phyloP scores from a whole-genome alignment of 179 eudicot genomes.

The Spinacia oleracea region DNA sequence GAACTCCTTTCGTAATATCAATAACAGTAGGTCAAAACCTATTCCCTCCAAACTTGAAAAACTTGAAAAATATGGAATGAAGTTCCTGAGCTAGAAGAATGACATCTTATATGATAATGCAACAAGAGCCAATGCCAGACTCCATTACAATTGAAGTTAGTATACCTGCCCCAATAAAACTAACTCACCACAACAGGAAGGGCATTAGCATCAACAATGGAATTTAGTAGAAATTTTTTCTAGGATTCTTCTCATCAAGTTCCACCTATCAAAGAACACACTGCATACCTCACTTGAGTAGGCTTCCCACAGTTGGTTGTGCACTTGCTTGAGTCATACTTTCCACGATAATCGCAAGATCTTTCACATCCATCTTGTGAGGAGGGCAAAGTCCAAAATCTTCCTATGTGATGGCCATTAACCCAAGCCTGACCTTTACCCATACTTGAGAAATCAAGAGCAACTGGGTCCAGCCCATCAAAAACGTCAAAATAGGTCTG shows the following conservation, averaged over 20 bases:
- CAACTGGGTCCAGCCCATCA: conserved; percentile 73
- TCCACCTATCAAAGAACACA: neutral
- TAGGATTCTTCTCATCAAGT: neutral
- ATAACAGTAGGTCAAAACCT: neutral
- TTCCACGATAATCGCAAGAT: conserved; percentile 80
- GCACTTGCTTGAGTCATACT: conserved; percentile 73
- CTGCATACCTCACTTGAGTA: conserved; percentile 75
- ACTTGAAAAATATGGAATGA: neutral
- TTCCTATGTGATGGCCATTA: conserved; percentile 89
- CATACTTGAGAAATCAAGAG: conserved; percentile 76
- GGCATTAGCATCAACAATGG: neutral
- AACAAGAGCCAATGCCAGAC: neutral
- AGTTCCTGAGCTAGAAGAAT: neutral
- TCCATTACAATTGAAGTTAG: neutral
- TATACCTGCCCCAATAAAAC: neutral
- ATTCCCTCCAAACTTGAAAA: neutral
- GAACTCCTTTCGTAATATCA: neutral
- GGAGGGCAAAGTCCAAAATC: conserved; percentile 75
- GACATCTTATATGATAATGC: neutral
- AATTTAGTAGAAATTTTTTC: neutral
- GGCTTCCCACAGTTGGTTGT: conserved; percentile 83
- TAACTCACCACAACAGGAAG: neutral
- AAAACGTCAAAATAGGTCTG: conserved; percentile 80
- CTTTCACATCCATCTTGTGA: conserved; percentile 71
- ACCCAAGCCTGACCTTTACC: conserved; percentile 98